Evolutionary conservation across 2,329 filamentous ascomycete species (phyloP).

Genomic region (Aspergillus sp.): DNA sequence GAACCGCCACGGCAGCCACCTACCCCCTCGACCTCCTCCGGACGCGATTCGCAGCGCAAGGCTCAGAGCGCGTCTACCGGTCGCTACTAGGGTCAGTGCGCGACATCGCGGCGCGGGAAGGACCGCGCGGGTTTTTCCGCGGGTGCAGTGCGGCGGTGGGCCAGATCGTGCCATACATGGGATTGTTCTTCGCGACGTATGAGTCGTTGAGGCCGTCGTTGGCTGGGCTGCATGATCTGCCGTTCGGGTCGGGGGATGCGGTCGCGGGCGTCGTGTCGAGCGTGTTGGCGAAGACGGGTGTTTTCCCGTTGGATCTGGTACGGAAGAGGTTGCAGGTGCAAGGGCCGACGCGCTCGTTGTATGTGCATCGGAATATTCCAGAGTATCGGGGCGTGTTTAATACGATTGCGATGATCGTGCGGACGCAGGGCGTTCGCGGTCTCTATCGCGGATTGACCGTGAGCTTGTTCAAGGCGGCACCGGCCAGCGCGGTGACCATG

Average conservation of each 20-base stretch:
- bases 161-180: slow-evolving; percentile 96
- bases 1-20: slow-evolving; percentile 75
- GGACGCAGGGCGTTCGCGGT: slow-evolving; percentile 72
- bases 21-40: slow-evolving; percentile 92
- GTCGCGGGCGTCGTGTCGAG: slow-evolving; percentile 78
- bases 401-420: slow-evolving; percentile 68
- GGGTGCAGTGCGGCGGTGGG: slow-evolving; percentile 77
- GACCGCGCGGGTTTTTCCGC: slow-evolving; percentile 77
- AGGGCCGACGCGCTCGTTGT: slow-evolving; percentile 75
- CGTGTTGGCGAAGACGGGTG: slow-evolving; percentile 78
- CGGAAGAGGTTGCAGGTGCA: slow-evolving; percentile 94
- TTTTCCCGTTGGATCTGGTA: slow-evolving; percentile 91
- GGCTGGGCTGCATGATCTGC: slow-evolving; percentile 46
- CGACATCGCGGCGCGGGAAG: slow-evolving; percentile 75
- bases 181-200: slow-evolving; percentile 89
- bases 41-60: slow-evolving; percentile 95
- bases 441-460: slow-evolving; percentile 87
- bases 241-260: slow-evolving; percentile 78
- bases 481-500: slow-evolving; percentile 88
- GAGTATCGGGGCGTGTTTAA: slow-evolving; percentile 69
- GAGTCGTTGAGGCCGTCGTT: slow-evolving; percentile 69
- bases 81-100: slow-evolving; percentile 67
- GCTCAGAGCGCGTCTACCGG: slow-evolving; percentile 72
- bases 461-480: slow-evolving; percentile 87
- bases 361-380: slow-evolving; percentile 85